Base-by-base conservation (phyloP, 495 filamentous ascomycete species). In the Annulohypoxylon bovei region DNA sequence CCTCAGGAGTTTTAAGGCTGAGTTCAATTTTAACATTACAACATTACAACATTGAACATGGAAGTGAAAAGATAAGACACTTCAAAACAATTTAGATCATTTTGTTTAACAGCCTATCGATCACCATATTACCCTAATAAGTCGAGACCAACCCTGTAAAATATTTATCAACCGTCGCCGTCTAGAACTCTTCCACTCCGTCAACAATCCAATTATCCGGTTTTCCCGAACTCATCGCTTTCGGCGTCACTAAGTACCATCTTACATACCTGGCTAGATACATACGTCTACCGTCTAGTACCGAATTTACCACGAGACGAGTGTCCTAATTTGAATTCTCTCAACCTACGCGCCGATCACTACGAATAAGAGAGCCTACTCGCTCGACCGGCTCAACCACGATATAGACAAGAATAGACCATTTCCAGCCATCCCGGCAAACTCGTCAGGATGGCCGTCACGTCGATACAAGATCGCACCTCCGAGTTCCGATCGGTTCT, bases 381-480 rank as follows among this genome's bases (percentile, higher is more conserved):
- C 16, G n/a, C 11, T 32, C n/a, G 50, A n/a, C 25, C 8, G 8
- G n/a, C 18, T 37, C 20, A 16, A 35, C 20, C 20, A 11, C 32
- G 53, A 56, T 16, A 11, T 18, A 35, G 30, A 20, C 8, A 6
- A 56, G 33, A 56, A 50, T 50, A 50, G 0, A 18, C 20, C 18
- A 25, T 4, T 62, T n/a, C 53, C 3, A 67, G 58, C 68, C 63
- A 47, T 67, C 64, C 46, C 57, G 63, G 28, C 69, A 42, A 40
- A 28, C 39, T 27, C 70, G 49, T 66, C 76, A 72, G 50, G 16
- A 87, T 87, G 84, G 85, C 83, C 47, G 80, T 86, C 73, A 56
- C 80, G 16, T 93, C 93, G 44, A 97, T 98, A 80, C 96, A 99
- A 85, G 95, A 99, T 81, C 92, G 95, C 73, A 99, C 95, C 58